These are phyloP conservation scores for Rhododendron mucronatum DNA, from an alignment of 148 eudicot species.

Conservation along the genomic window DNA sequence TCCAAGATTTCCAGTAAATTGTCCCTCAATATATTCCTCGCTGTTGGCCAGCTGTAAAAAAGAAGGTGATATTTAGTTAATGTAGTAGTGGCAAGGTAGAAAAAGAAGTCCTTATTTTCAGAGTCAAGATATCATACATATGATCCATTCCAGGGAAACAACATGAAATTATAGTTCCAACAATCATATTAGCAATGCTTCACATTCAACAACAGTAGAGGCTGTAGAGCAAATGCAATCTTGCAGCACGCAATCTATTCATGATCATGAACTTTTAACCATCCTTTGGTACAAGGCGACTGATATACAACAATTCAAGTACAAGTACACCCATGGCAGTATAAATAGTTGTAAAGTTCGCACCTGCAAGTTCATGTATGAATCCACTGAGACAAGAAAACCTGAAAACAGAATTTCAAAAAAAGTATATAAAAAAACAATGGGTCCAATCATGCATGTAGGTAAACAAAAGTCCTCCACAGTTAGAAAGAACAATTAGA, in stretches of 20 bases:
- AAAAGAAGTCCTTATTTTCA: background rate
- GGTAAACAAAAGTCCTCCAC: background rate
- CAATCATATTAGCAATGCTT: background rate
- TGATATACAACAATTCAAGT: background rate
- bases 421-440: background rate
- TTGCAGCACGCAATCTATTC: background rate
- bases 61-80: background rate
- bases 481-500: background rate
- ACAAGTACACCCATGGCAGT: background rate
- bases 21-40: conserved; percentile 85
- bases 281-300: background rate
- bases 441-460: background rate
- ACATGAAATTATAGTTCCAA: background rate
- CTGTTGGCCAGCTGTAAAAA: conserved; percentile 67
- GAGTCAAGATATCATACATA: background rate
- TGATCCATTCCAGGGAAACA: background rate
- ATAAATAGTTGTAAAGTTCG: background rate
- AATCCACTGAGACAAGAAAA: conserved; percentile 61
- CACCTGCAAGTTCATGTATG: conserved; percentile 77
- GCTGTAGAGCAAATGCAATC: background rate
- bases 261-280: background rate
- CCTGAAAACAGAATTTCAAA: conserved; percentile 25
- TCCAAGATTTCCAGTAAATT: conserved; percentile 85
- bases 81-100: background rate
- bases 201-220: background rate